phyloP scores from a whole-genome alignment of 1,139 yeast species.

The Blastobotrys buckinghamii region DNA sequence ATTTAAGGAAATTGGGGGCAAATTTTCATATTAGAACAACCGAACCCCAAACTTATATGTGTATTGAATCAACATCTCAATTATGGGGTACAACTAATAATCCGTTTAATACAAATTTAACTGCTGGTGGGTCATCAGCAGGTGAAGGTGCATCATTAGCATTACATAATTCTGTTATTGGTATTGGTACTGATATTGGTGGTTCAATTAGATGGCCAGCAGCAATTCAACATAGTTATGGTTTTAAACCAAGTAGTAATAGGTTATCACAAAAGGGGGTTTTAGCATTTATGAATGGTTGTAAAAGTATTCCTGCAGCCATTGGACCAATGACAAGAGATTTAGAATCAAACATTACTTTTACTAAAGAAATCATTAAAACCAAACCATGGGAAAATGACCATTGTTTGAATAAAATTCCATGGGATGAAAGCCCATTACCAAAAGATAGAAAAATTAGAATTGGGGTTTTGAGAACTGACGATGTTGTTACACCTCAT shows the following conservation, averaged over 20 bases:
- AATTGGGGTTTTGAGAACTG: constrained; percentile 16
- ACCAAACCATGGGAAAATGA: constrained; percentile 55
- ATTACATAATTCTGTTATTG: constrained; percentile 44
- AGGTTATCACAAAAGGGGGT: constrained; percentile 40
- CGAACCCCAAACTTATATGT: constrained; percentile 54
- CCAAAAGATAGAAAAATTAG: constrained; percentile 11
- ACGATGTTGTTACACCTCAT: constrained; percentile 31
- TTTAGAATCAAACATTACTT: constrained; percentile 25
- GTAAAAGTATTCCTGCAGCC: constrained; percentile 32
- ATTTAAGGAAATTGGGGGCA: constrained; percentile 52
- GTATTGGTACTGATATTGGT: constrained; percentile 61
- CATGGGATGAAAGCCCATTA: constrained; percentile 38
- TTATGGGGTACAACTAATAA: constrained; percentile 46
- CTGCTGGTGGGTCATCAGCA: constrained; percentile 56
- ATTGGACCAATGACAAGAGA: constrained; percentile 17
- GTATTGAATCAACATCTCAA: constrained; percentile 43
- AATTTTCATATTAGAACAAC: constrained; percentile 52
- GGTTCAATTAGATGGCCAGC: constrained; percentile 59
- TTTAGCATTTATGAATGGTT: constrained; percentile 47
- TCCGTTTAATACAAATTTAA: constrained; percentile 40
- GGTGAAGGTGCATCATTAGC: constrained; percentile 59
- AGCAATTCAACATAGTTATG: constrained; percentile 48
- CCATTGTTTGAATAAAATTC: constrained; percentile 41
- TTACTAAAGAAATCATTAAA: constrained; percentile 47
- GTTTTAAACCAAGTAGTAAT: constrained; percentile 45